Percentiles rank a stretch among this genome's conserved stretches.
These are phyloP conservation scores for Penicillium subrubescens DNA, from an alignment of 495 filamentous ascomycete species.

Conservation along the genomic window DNA sequence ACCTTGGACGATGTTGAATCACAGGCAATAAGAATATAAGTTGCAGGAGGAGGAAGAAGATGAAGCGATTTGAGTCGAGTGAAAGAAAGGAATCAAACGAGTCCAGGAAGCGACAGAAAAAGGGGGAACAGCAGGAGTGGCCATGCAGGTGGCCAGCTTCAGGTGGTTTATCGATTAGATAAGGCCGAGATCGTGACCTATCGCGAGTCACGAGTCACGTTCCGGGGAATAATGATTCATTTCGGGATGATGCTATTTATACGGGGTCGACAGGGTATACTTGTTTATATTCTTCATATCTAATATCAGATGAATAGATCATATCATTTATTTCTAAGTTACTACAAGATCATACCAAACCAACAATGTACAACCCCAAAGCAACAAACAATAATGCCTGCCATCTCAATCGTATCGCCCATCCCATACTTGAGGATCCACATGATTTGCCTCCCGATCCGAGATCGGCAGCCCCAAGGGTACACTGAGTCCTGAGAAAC, in stretches of 20 bases:
- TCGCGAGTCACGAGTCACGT: constrained; percentile 6
- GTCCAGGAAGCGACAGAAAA: background rate
- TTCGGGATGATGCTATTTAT: background rate
- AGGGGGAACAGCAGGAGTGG: background rate
- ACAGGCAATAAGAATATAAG: background rate
- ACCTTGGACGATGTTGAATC: background rate
- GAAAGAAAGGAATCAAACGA: background rate
- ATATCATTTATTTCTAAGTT: background rate
- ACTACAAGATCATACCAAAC: background rate
- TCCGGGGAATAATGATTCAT: background rate
- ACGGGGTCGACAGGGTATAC: background rate
- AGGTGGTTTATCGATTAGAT: constrained; percentile 30
- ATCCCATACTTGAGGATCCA: background rate
- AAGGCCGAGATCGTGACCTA: constrained; percentile 25
- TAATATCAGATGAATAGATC: background rate
- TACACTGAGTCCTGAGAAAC: background rate
- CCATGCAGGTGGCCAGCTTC: constrained; percentile 16
- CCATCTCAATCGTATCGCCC: background rate
- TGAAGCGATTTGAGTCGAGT: background rate
- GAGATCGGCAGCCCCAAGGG: constrained; percentile 18
- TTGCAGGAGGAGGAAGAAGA: background rate
- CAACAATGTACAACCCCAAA: background rate
- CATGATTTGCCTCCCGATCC: constrained; percentile 6
- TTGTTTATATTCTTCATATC: background rate
- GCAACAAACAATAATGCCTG: background rate